These are phyloP conservation scores for Salvia miltiorrhiza DNA, from an alignment of 257 asterid genomes.

Conservation along the genomic window DNA sequence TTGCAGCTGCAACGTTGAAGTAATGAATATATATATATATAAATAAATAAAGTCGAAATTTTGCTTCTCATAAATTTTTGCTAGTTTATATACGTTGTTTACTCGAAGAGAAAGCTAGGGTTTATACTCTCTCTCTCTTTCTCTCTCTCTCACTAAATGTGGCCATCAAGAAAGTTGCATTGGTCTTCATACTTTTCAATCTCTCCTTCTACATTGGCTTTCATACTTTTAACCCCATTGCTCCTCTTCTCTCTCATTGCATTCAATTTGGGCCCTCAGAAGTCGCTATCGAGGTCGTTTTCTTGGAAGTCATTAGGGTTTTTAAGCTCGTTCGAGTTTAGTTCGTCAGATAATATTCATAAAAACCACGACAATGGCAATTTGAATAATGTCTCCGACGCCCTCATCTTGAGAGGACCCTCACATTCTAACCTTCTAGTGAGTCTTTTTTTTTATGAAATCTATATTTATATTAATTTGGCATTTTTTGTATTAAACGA, in stretches of 20 bases:
- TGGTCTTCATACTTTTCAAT: slow-evolving; percentile 33
- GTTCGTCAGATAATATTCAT: not conserved
- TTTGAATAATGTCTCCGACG: slow-evolving; percentile 14
- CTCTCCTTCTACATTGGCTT: slow-evolving; percentile 28
- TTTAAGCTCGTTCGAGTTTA: slow-evolving; percentile 20
- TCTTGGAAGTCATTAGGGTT: slow-evolving; percentile 29
- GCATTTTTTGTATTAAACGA: not conserved
- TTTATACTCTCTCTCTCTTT: not conserved
- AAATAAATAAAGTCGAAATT: not conserved
- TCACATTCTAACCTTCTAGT: slow-evolving; percentile 4
- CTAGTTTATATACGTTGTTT: not conserved
- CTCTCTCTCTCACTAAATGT: slow-evolving; percentile 15
- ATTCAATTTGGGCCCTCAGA: slow-evolving; percentile 28
- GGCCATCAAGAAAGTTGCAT: slow-evolving; percentile 33
- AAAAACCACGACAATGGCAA: not conserved
- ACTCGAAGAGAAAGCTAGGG: not conserved
- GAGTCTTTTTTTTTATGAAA: not conserved
- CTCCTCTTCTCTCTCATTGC: slow-evolving; percentile 29
- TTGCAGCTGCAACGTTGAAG: slow-evolving; percentile 25
- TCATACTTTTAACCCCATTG: slow-evolving; percentile 36
- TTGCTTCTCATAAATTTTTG: not conserved
- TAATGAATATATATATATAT: slow-evolving; percentile 21
- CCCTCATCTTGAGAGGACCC: slow-evolving; percentile 4
- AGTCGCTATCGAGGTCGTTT: slow-evolving; percentile 7
- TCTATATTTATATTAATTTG: not conserved